Base-by-base conservation (phyloP, 176 grass and related monocot genomes). In the Calamus simplicifolius region DNA sequence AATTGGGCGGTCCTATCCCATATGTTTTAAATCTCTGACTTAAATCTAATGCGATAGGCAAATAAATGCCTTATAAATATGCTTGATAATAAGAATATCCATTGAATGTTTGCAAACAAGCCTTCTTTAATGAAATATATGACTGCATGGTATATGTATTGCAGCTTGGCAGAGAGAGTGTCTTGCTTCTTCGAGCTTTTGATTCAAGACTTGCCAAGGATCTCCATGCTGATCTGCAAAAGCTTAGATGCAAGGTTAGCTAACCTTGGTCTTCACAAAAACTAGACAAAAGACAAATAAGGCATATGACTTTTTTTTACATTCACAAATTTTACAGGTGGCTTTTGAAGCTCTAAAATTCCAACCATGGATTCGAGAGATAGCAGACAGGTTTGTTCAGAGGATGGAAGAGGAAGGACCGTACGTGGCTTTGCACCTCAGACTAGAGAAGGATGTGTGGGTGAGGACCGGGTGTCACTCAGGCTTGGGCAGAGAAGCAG, bases 401-500 rank as follows among this genome's bases (percentile, higher is more conserved):
- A 71, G 66, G 54, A 82, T 82, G 79, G 25, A 59, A n/a, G 61
- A 71, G 49, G 73, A 76, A 27, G 79, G 72, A 16, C 79, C 79
- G 0, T 82, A 71, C 23, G 7, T 82, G 54, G 79, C 79, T 2
- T 29, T 82, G 61, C 79, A 82, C 51, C 59, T 82, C 4, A 38
- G 79, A 10, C 48, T 82, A 28, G 79, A 82, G 25, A 82, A 76
- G 54, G 79, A 82, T 15, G 79, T 82, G 18, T 82, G 79, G 79
- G 66, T 82, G 19, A 60, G 79, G 48, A 76, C 79, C 7, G 72
- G 79, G 1, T 82, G 79, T 54, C 67, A 61, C 50, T 72, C 79
- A 3, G 79, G 79, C 2, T 25, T 82, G 16, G 67, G 79, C 3
- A 16, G 18, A 0, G 16, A 72, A 30, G 23, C 19, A 6, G 67